These are phyloP conservation scores for Xylariaceae sp. DNA, from an alignment of 2,329 filamentous ascomycete genomes.

Conservation along the genomic window DNA sequence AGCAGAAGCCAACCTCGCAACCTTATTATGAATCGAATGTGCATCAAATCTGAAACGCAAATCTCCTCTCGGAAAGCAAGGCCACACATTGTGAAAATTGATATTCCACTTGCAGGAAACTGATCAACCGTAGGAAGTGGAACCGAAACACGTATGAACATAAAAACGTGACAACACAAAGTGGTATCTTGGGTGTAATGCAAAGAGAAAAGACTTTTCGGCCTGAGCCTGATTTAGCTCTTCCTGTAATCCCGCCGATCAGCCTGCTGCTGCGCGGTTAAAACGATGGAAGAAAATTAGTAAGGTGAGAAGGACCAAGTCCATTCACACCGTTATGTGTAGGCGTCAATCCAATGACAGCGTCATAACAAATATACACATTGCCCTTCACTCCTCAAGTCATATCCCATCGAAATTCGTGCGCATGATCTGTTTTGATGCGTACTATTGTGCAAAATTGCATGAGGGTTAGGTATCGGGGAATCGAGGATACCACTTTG, in stretches of 20 bases:
- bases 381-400: slow-evolving; percentile 22
- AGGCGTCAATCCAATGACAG: slow-evolving; percentile 4
- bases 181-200: slow-evolving; percentile 22
- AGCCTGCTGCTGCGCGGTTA: slow-evolving; percentile 8
- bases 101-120: too few species aligned
- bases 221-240: slow-evolving; percentile 16
- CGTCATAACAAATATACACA: slow-evolving; percentile 18
- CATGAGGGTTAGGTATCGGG: slow-evolving; percentile 4
- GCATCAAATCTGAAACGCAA: too few species aligned
- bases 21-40: too few species aligned
- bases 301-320: slow-evolving; percentile 1
- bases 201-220: slow-evolving; percentile 13
- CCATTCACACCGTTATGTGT: slow-evolving; percentile 6
- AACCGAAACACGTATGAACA: too few species aligned
- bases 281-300: slow-evolving; percentile 3
- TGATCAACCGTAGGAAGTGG: too few species aligned
- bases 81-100: too few species aligned
- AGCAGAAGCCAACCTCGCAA: too few species aligned
- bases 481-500: slow-evolving; percentile 2
- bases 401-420: slow-evolving; percentile 25
- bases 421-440: slow-evolving; percentile 10
- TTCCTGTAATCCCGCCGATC: slow-evolving; percentile 2
- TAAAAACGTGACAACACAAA: slow-evolving; percentile 9
- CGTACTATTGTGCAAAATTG: slow-evolving; percentile 9
- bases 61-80: too few species aligned